These are phyloP conservation scores for Jamesozyma rosinii DNA, from an alignment of 805 yeast species.

Conservation along the genomic window DNA sequence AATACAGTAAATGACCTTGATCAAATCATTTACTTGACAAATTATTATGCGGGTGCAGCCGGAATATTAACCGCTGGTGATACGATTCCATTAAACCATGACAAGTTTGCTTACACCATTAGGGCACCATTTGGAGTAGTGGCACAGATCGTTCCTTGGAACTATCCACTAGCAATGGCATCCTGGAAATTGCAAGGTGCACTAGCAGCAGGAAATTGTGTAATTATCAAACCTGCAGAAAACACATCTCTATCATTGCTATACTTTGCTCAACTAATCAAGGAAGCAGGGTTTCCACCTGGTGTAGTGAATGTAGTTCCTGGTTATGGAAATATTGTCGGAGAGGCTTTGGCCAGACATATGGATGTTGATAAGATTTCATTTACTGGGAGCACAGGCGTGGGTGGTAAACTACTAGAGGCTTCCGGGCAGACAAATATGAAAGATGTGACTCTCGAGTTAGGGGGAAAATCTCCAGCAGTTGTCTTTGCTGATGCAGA, in stretches of 20 bases:
- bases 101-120: conserved; percentile 42
- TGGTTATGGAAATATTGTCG: conserved; percentile 34
- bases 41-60: conserved; percentile 62
- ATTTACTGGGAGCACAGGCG: conserved; percentile 42
- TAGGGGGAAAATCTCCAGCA: conserved; percentile 42
- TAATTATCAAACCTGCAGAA: conserved; percentile 38
- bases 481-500: conserved; percentile 37
- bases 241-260: conserved; percentile 38
- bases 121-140: conserved; percentile 43
- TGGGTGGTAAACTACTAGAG: conserved; percentile 34
- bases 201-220: conserved; percentile 36
- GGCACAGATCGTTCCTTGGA: conserved; percentile 42
- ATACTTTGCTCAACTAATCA: conserved; percentile 32
- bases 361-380: conserved; percentile 38
- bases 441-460: conserved; percentile 37
- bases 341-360: conserved; percentile 35
- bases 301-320: conserved; percentile 39
- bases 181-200: conserved; percentile 47
- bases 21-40: conserved; percentile 44
- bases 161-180: conserved; percentile 39
- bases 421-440: conserved; percentile 32
- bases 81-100: conserved; percentile 48
- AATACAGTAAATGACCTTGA: conserved; percentile 50
- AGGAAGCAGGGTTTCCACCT: conserved; percentile 36
- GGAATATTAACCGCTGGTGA: conserved; percentile 50